Evolutionary conservation across 2,329 filamentous ascomycete genomes (phyloP).

Genomic region (Fusarium acutatum): DNA sequence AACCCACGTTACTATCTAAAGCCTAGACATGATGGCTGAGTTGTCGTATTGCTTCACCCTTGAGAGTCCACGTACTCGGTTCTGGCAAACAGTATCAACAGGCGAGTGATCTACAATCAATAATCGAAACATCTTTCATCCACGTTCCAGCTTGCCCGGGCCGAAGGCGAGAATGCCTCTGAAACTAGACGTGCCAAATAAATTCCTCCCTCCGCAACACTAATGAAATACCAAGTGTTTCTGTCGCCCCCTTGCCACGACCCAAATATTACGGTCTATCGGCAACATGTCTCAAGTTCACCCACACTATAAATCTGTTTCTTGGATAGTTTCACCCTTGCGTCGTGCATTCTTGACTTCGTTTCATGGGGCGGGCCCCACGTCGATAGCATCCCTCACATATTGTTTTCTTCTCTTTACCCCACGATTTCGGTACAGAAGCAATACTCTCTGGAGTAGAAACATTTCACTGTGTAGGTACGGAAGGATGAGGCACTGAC

Average conservation of each 20-base stretch:
- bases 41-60: not conserved
- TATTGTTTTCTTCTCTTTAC: slow-evolving; percentile 8
- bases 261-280: not conserved
- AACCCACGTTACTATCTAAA: not conserved
- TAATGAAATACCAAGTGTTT: slow-evolving; percentile 13
- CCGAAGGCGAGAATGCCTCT: not conserved
- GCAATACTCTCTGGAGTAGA: not conserved
- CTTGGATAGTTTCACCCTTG: slow-evolving; percentile 28
- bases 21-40: not conserved
- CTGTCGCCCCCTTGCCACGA: slow-evolving; percentile 1
- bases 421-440: slow-evolving; percentile 11
- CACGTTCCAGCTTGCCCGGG: slow-evolving; percentile 16
- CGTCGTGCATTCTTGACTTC: slow-evolving; percentile 21
- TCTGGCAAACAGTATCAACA: not conserved
- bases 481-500: slow-evolving; percentile 17
- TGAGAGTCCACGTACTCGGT: slow-evolving; percentile 10
- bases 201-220: slow-evolving; percentile 15
- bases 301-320: slow-evolving; percentile 8
- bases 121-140: slow-evolving; percentile 2
- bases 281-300: not conserved
- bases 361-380: slow-evolving; percentile 24
- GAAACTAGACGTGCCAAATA: not conserved
- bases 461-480: slow-evolving; percentile 26
- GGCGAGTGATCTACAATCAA: not conserved
- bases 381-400: slow-evolving; percentile 32